Percentiles rank a stretch among this genome's conserved stretches.
phyloP scores from a whole-genome alignment of 345 rosid genomes.

The Carallia pectinifolia region DNA sequence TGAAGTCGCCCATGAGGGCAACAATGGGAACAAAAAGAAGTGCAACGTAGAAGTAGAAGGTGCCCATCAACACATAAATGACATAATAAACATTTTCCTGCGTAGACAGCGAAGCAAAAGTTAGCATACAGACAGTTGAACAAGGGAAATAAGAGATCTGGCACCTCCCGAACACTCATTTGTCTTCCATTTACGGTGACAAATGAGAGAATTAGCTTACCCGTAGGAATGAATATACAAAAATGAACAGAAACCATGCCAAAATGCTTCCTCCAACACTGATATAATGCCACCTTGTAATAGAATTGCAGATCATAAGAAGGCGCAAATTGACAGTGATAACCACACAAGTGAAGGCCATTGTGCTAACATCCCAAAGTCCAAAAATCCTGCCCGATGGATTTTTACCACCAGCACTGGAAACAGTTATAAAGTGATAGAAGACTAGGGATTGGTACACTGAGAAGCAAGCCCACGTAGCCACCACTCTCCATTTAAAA shows the following conservation, averaged over 20 bases:
- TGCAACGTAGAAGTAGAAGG: conserved; percentile 77
- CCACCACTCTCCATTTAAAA: conserved; percentile 92
- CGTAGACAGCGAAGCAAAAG: conserved; percentile 21
- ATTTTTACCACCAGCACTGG: conserved; percentile 59
- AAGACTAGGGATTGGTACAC: conserved; percentile 87
- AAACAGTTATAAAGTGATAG: conserved; percentile 57
- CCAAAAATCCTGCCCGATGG: conserved; percentile 86
- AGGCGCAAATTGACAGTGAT: conserved; percentile 90
- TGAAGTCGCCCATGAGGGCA: conserved; percentile 91
- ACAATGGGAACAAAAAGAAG: conserved; percentile 76
- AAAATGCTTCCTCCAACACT: conserved; percentile 90
- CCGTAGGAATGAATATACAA: conserved; percentile 61
- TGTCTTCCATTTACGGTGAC: not conserved
- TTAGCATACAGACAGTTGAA: conserved; percentile 13
- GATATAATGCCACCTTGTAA: conserved; percentile 87
- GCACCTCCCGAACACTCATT: not conserved
- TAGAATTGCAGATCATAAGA: conserved; percentile 89
- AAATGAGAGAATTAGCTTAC: conserved; percentile 17
- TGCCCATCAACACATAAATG: conserved; percentile 85
- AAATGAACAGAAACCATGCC: conserved; percentile 80
- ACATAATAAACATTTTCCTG: conserved; percentile 84
- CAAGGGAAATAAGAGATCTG: not conserved
- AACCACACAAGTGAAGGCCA: conserved; percentile 94
- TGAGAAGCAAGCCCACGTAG: conserved; percentile 82
- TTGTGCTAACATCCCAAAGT: conserved; percentile 96